Percentiles rank a stretch among this genome's conserved stretches.
These are phyloP conservation scores for Lojkania enalia DNA, from an alignment of 2,329 filamentous ascomycete genomes.

Conservation along the genomic window DNA sequence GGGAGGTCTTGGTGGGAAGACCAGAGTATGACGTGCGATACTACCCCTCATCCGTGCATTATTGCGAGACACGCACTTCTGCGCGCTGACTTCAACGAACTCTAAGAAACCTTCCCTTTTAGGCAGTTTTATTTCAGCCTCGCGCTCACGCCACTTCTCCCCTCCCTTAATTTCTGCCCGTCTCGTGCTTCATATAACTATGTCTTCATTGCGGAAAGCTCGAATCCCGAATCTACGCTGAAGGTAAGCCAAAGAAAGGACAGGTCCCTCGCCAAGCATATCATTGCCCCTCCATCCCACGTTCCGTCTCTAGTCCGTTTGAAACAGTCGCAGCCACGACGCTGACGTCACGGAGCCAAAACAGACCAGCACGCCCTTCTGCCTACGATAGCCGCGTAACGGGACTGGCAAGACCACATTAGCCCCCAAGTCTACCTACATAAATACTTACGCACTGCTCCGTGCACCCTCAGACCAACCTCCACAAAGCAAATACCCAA, in stretches of 20 bases:
- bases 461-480: background rate
- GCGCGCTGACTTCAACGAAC: background rate
- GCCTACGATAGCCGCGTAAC: constrained; percentile 1
- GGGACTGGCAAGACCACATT: background rate
- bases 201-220: background rate
- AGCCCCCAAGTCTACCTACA: background rate
- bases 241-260: no score
- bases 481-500: background rate
- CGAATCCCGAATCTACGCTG: no score
- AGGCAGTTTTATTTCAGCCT: background rate
- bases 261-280: no score
- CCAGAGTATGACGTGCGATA: no score
- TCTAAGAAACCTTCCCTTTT: background rate
- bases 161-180: background rate
- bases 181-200: background rate
- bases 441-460: background rate
- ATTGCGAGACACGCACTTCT: background rate
- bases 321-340: background rate
- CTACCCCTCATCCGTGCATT: background rate
- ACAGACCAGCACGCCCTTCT: background rate
- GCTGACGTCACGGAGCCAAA: background rate
- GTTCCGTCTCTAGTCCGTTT: no score
- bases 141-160: background rate
- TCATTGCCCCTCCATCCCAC: background rate
- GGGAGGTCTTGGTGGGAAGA: no score